Base-by-base conservation (phyloP, 1,284 basidiomycete species). In the Ceratobasidium sp. region DNA sequence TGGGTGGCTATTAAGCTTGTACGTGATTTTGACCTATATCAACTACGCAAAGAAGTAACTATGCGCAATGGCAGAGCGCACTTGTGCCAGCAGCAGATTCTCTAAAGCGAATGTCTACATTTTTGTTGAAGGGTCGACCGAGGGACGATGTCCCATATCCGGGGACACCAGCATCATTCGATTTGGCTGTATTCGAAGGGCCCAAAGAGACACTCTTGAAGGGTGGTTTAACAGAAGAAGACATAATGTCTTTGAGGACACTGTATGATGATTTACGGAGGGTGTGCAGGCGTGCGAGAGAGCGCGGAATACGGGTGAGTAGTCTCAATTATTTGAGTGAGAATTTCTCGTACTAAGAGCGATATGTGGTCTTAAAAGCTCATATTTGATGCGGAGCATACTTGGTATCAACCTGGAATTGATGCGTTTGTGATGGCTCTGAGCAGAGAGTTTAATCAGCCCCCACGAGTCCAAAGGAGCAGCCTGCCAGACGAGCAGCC, bases 1-100 rank as follows among this genome's bases (percentile, higher is more conserved):
- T 94, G 93, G 90, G 92, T 97, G 53, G 94, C 95, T 0, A 85
- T 97, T 55, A 97, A 97, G 84, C 86, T 95, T 79, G 94, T 93
- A 81, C 80, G 90, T 85, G 20, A 4, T 3, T 55, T 23, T 53
- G 23, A 6, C n/a, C 33, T 53, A n/a, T 20, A 33, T n/a, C 10
- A 5, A 51, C 33, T 23, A 26, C 13, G n/a, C 53, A 61, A 42
- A 60, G 39, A 70, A 40, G 26, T 69, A n/a, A 39, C 26, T 63
- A 33, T 23, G 53, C 6, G 3, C 26, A 20, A 18, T 51, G 49
- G 18, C 81, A 92, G 89, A 92, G 90, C 4, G 92, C 92, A 0
- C 85, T 94, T 53, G 82, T 93, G 23, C 90, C 91, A 0, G 86
- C 90, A 79, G 88, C 91, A 2, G 84, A 88, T 63, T 85, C 90